Evolutionary conservation across 2,329 filamentous ascomycete species (phyloP).

Genomic region (Trichophyton equinum): DNA sequence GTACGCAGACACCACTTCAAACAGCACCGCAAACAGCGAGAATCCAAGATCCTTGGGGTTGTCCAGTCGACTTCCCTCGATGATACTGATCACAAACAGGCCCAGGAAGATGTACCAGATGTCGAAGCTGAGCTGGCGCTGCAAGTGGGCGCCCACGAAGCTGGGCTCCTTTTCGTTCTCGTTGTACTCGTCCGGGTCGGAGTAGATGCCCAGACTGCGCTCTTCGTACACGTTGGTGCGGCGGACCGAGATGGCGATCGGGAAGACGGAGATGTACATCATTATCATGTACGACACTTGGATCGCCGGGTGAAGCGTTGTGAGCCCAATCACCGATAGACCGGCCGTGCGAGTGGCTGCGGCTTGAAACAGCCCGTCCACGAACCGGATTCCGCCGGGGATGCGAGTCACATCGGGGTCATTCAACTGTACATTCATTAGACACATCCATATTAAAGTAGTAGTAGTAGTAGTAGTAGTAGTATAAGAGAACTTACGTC

Average conservation of each 20-base stretch:
- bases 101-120: slow-evolving; percentile 94
- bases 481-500: slow-evolving; percentile 49
- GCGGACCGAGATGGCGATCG: slow-evolving; percentile 88
- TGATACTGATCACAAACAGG: slow-evolving; percentile 82
- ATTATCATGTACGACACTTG: slow-evolving; percentile 93
- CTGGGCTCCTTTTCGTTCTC: slow-evolving; percentile 51
- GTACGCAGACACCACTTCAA: slow-evolving; percentile 81
- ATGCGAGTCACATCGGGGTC: slow-evolving; percentile 55
- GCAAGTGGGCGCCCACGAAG: slow-evolving; percentile 83
- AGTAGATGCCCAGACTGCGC: slow-evolving; percentile 50
- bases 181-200: slow-evolving; percentile 57
- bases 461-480: slow-evolving; percentile 9
- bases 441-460: slow-evolving; percentile 10
- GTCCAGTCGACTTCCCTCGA: slow-evolving; percentile 62
- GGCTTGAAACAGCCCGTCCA: slow-evolving; percentile 84
- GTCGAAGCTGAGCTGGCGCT: slow-evolving; percentile 89
- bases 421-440: slow-evolving; percentile 47
- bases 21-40: slow-evolving; percentile 57
- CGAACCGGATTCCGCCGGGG: slow-evolving; percentile 59
- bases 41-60: slow-evolving; percentile 47
- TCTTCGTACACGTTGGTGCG: slow-evolving; percentile 96
- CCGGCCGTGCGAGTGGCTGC: slow-evolving; percentile 82
- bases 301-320: slow-evolving; percentile 72
- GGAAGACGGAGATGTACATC: slow-evolving; percentile 99
- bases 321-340: slow-evolving; percentile 68